Conservation (phyloP, 169 alveolate species). For the Plasmodium knowlesi region DNA sequence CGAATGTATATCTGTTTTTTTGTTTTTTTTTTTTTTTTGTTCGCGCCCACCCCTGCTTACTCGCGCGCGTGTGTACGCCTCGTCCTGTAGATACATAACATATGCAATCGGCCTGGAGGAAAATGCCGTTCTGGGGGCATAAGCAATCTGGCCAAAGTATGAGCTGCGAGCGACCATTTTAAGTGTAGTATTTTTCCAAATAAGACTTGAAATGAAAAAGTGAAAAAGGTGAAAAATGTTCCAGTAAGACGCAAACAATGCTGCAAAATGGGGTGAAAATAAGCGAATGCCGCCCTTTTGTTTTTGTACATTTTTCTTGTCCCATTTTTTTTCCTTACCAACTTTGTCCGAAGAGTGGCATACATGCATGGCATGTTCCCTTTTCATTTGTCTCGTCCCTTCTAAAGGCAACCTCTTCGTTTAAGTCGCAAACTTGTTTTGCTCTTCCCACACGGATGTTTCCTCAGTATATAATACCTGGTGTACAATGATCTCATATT, state of each 20-base stretch:
- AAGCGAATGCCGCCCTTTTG: background rate
- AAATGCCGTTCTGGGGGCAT: background rate
- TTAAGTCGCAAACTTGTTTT: constrained; percentile 32
- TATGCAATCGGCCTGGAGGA: background rate
- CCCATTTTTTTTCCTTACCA: background rate
- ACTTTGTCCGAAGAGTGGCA: background rate
- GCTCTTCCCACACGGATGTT: background rate
- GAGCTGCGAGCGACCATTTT: background rate
- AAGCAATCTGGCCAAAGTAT: background rate
- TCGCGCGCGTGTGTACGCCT: constrained; percentile 14
- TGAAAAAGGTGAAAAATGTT: constrained; percentile 8
- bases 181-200: background rate
- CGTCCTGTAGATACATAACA: constrained; percentile 64
- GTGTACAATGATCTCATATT: background rate
- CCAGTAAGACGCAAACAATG: background rate
- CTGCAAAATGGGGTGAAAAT: background rate
- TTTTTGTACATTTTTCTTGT: background rate
- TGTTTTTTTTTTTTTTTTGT: background rate
- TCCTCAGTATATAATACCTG: background rate
- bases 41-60: background rate
- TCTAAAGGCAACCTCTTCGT: constrained; percentile 6
- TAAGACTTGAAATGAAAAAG: constrained; percentile 16
- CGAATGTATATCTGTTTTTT: background rate
- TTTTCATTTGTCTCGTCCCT: background rate
- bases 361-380: background rate